Percentiles rank a stretch among this genome's conserved stretches.
Evolutionary conservation across 306 rosid species (phyloP).

Genomic region (Cyclanthera cordifolia): DNA sequence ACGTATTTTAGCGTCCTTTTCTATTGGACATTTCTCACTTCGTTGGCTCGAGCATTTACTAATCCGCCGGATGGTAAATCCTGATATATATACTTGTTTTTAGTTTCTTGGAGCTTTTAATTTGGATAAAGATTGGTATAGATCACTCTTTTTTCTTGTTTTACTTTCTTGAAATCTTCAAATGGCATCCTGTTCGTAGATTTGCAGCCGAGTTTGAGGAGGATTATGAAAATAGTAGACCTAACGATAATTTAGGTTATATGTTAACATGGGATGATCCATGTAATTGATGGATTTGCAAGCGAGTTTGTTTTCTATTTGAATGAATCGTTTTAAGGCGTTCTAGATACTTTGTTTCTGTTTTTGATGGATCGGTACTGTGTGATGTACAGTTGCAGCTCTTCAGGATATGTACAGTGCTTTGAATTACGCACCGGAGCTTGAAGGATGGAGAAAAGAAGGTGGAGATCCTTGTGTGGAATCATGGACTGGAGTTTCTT

Average conservation of each 20-base stretch:
- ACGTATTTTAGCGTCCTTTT: constrained; percentile 21
- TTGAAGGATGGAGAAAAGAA: constrained; percentile 51
- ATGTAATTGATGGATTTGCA: no score
- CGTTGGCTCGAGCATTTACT: constrained; percentile 36
- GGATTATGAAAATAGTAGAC: no score
- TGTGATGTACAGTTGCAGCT: constrained; percentile 38
- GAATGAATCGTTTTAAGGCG: not conserved
- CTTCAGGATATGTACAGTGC: constrained; percentile 52
- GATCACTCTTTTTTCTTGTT: not conserved
- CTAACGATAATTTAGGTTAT: not conserved
- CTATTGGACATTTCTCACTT: constrained; percentile 34
- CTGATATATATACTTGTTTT: not conserved
- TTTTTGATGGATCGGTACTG: not conserved
- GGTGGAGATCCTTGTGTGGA: constrained; percentile 76
- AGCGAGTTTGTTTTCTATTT: not conserved
- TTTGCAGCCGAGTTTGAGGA: not conserved
- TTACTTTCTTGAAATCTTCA: constrained; percentile 3
- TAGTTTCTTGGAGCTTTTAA: not conserved
- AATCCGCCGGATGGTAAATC: constrained; percentile 41
- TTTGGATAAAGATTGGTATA: not conserved
- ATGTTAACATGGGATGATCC: not conserved
- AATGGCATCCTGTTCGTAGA: not conserved
- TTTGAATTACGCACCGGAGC: constrained; percentile 42
- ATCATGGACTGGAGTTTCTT: constrained; percentile 76
- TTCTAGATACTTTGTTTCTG: not conserved